These are phyloP conservation scores for Microdochium bolleyi DNA, from an alignment of 2,329 filamentous ascomycete species.

Conservation along the genomic window DNA sequence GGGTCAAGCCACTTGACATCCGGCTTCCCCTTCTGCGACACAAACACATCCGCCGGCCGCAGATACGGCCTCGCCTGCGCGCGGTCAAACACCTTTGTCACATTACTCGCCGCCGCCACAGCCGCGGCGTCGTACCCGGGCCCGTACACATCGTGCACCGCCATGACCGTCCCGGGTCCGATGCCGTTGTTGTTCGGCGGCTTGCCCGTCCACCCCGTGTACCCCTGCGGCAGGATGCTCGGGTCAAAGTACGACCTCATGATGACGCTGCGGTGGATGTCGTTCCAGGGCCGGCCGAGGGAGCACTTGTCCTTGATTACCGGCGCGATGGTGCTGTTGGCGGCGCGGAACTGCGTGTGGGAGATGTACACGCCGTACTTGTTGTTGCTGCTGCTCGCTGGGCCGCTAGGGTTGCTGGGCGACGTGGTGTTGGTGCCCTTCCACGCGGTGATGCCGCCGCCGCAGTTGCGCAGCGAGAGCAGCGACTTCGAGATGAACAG, in stretches of 20 bases:
- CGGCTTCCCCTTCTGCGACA: constrained; percentile 9
- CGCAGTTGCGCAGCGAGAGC: constrained; percentile 50
- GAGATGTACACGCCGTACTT: constrained; percentile 61
- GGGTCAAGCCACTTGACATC: constrained; percentile 12
- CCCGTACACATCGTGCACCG: constrained; percentile 42
- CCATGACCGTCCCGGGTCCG: constrained; percentile 37
- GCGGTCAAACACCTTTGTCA: constrained; percentile 7
- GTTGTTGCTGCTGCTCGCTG: constrained; percentile 26
- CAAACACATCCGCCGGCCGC: constrained; percentile 11
- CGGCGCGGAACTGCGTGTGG: constrained; percentile 41
- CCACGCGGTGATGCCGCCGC: constrained; percentile 62
- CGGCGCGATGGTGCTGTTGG: constrained; percentile 37
- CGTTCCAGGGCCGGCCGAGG: constrained; percentile 57
- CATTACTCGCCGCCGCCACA: constrained; percentile 9
- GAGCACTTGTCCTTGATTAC: constrained; percentile 36
- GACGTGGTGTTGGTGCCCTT: constrained; percentile 60
- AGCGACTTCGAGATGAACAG: constrained; percentile 48
- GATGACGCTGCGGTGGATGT: constrained; percentile 48
- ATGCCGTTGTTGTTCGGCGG: constrained; percentile 25
- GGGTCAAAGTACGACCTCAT: constrained; percentile 45
- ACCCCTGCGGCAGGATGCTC: constrained; percentile 43
- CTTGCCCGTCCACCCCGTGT: constrained; percentile 40
- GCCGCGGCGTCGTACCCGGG: constrained; percentile 35
- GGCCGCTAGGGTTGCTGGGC: constrained; percentile 3
- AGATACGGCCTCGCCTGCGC: constrained; percentile 8